These are phyloP conservation scores for Nothophaeocryptopus gaeumannii DNA, from an alignment of 2,329 filamentous ascomycete genomes.

Conservation along the genomic window DNA sequence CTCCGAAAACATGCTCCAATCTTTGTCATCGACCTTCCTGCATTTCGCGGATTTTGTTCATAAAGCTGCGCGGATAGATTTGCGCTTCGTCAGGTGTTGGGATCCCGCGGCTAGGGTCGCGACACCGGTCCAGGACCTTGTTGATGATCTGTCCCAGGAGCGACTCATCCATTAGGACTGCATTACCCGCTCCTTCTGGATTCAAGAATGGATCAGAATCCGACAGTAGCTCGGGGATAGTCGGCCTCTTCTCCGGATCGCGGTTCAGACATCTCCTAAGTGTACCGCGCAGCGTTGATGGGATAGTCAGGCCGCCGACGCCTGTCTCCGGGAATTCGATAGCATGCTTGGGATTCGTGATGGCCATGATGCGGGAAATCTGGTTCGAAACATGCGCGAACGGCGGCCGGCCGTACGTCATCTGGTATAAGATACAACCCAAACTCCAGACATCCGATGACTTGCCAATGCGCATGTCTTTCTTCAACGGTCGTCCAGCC, in stretches of 20 bases:
- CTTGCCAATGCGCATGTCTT: conserved; percentile 93
- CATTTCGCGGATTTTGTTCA: conserved; percentile 47
- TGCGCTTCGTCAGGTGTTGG: conserved; percentile 57
- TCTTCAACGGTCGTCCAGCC: conserved; percentile 52
- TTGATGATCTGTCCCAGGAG: conserved; percentile 58
- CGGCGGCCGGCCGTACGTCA: conserved; percentile 94
- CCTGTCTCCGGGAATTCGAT: conserved; percentile 71
- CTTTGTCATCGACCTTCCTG: conserved; percentile 30
- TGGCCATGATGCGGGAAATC: conserved; percentile 81
- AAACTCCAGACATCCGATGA: conserved; percentile 94
- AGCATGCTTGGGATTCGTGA: conserved; percentile 71
- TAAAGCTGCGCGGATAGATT: conserved; percentile 47
- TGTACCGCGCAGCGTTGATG: conserved; percentile 55
- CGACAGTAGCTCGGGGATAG: conserved; percentile 55
- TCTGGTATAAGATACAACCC: conserved; percentile 94
- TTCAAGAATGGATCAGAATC: conserved; percentile 58
- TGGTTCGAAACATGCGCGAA: conserved; percentile 89
- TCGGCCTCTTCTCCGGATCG: conserved; percentile 56
- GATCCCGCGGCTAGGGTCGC: conserved; percentile 49
- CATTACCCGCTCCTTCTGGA: conserved; percentile 51
- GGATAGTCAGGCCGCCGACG: conserved; percentile 60
- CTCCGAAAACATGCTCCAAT: conserved; percentile 8
- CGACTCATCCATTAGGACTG: conserved; percentile 55
- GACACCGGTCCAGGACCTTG: conserved; percentile 59
- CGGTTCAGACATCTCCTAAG: conserved; percentile 58